Percentiles rank a stretch among this genome's conserved stretches.
Evolutionary conservation across 1,284 basidiomycete species (phyloP).

Genomic region (Sporisorium scitamineum): DNA sequence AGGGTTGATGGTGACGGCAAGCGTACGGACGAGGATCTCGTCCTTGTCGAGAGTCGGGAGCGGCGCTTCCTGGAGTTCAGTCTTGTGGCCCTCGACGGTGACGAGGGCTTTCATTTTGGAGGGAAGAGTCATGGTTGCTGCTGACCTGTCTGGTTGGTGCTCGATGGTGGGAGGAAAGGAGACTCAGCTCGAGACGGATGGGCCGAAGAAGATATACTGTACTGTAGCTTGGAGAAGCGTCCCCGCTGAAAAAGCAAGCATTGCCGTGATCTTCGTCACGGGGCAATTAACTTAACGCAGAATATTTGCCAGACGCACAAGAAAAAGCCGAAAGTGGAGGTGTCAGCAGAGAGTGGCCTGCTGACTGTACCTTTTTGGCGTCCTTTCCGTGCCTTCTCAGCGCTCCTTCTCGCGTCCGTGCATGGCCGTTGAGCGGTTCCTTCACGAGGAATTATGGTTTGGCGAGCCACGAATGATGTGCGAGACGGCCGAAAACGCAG

Average conservation of each 20-base stretch:
- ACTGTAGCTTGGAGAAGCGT: background rate
- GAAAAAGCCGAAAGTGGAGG: too few relatives aligned
- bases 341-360: too few relatives aligned
- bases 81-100: conserved; percentile 50
- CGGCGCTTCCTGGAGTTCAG: conserved; percentile 52
- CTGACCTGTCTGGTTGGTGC: background rate
- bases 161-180: background rate
- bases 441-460: background rate
- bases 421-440: too few relatives aligned
- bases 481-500: too few relatives aligned
- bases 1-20: conserved; percentile 63
- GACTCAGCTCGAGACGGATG: background rate
- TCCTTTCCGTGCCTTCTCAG: too few relatives aligned
- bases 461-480: too few relatives aligned
- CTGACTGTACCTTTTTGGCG: too few relatives aligned
- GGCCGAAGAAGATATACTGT: background rate
- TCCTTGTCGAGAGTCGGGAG: conserved; percentile 50
- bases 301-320: too few relatives aligned
- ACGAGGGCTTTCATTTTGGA: conserved; percentile 58
- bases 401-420: too few relatives aligned
- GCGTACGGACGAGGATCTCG: conserved; percentile 55
- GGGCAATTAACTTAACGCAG: too few relatives aligned
- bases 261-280: too few relatives aligned
- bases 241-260: too few relatives aligned
- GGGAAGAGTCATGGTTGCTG: conserved; percentile 22